phyloP scores from a whole-genome alignment of 2,329 filamentous ascomycete species.

The Tetracladium maxilliforme region DNA sequence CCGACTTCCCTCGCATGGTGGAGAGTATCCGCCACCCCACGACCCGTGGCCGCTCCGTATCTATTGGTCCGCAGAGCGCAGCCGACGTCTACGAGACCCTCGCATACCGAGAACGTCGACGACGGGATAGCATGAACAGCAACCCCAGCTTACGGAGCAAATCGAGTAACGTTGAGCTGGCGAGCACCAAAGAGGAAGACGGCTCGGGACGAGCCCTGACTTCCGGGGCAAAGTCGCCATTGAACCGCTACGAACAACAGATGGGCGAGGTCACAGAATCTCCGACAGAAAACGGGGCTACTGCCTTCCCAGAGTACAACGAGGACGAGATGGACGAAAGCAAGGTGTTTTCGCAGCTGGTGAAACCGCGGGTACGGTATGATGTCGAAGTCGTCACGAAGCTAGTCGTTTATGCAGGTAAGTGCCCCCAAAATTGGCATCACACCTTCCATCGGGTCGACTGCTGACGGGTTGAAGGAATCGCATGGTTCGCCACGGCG shows the following conservation, averaged over 20 bases:
- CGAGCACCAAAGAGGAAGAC: too few species aligned
- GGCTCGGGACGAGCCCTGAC: too few species aligned
- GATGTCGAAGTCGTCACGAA: conserved; percentile 99
- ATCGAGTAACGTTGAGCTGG: too few species aligned
- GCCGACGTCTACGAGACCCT: conserved; percentile 94
- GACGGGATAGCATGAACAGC: conserved; percentile 36
- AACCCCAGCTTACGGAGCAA: too few species aligned
- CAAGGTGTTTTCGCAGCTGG: conserved; percentile 72
- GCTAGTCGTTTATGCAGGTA: conserved; percentile 84
- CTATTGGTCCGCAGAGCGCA: conserved; percentile 85
- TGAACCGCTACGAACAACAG: too few species aligned
- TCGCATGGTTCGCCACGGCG: conserved; percentile 59
- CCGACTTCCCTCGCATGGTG: conserved; percentile 70
- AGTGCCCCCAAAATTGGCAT: too few species aligned
- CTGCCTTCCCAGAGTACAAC: too few species aligned
- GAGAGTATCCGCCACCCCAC: conserved; percentile 68
- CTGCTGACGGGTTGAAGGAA: conserved; percentile 35
- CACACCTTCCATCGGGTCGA: neutral
- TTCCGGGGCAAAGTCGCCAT: too few species aligned
- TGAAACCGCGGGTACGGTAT: conserved; percentile 80
- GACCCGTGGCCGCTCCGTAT: conserved; percentile 60
- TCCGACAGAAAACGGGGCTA: too few species aligned
- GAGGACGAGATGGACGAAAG: conserved; percentile 43
- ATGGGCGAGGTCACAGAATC: too few species aligned
- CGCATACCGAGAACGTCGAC: conserved; percentile 67